These are phyloP conservation scores for Ophiosphaerella herpotricha DNA, from an alignment of 2,329 filamentous ascomycete genomes.

Conservation along the genomic window DNA sequence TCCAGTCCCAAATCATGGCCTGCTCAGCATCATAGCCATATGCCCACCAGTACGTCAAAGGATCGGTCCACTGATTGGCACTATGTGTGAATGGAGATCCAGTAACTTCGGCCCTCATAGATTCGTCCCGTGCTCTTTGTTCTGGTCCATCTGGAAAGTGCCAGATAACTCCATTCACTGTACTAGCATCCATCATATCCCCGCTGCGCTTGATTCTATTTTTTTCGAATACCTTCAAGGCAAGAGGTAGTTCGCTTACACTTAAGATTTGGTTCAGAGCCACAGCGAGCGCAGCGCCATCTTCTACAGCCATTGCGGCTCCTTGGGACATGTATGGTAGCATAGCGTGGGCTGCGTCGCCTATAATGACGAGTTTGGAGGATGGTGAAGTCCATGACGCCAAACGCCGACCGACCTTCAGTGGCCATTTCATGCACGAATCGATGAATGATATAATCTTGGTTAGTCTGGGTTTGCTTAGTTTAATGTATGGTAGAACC, in stretches of 20 bases:
- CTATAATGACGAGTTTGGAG: conserved; percentile 22
- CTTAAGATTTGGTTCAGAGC: conserved; percentile 37
- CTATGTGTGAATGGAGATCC: conserved; percentile 45
- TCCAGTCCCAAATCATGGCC: conserved; percentile 28
- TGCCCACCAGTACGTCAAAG: conserved; percentile 53
- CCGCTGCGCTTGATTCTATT: conserved; percentile 51
- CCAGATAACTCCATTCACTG: conserved; percentile 56
- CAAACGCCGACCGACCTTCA: conserved; percentile 18
- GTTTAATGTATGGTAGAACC: background rate
- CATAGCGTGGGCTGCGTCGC: conserved; percentile 32
- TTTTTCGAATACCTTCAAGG: conserved; percentile 49
- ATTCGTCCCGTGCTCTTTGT: conserved; percentile 23
- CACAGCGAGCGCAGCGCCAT: conserved; percentile 65
- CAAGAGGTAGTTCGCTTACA: conserved; percentile 35
- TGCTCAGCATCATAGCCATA: conserved; percentile 54
- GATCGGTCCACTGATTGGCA: conserved; percentile 56
- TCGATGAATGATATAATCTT: conserved; percentile 36
- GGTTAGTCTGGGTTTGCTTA: conserved; percentile 17
- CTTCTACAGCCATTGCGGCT: conserved; percentile 69
- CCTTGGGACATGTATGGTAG: conserved; percentile 43
- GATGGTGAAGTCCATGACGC: conserved; percentile 15
- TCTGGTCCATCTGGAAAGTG: conserved; percentile 41
- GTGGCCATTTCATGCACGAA: conserved; percentile 28
- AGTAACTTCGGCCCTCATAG: conserved; percentile 43
- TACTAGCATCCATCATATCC: conserved; percentile 54